Evolutionary conservation across 75 land plant genomes (phyloP).

Genomic region (Sequoia sempervirens): DNA sequence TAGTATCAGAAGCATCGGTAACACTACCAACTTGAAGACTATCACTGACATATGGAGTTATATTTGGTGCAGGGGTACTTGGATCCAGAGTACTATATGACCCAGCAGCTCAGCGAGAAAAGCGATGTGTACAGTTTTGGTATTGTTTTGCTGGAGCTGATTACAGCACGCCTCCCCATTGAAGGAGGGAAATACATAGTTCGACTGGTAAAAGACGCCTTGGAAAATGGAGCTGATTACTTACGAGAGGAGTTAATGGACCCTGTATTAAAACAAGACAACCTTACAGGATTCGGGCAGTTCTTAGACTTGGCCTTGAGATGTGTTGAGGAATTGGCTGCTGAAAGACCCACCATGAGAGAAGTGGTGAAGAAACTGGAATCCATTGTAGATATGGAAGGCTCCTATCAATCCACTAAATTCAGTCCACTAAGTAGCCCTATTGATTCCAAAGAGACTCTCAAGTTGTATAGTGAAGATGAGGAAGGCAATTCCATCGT

Average conservation of each 20-base stretch:
- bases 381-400: conserved; percentile 18
- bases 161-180: conserved; percentile 62
- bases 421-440: background rate
- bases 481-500: background rate
- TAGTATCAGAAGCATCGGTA: background rate
- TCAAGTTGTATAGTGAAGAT: background rate
- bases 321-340: conserved; percentile 61
- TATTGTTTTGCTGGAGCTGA: conserved; percentile 70
- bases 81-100: conserved; percentile 85
- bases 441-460: background rate
- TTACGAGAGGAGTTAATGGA: conserved; percentile 5
- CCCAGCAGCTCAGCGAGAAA: conserved; percentile 67
- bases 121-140: conserved; percentile 94
- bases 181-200: conserved; percentile 65
- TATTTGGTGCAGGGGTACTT: conserved; percentile 62
- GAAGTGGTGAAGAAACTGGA: conserved; percentile 80
- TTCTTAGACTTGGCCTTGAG: conserved; percentile 59
- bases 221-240: conserved; percentile 38
- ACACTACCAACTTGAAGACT: background rate
- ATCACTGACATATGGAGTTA: background rate
- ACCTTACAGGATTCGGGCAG: conserved; percentile 31
- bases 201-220: conserved; percentile 26
- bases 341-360: conserved; percentile 69
- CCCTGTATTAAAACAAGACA: background rate
- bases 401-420: background rate